Percentiles rank a stretch among this genome's conserved stretches.
These are phyloP conservation scores for Aphanocladium album DNA, from an alignment of 2,329 filamentous ascomycete genomes.

Conservation along the genomic window DNA sequence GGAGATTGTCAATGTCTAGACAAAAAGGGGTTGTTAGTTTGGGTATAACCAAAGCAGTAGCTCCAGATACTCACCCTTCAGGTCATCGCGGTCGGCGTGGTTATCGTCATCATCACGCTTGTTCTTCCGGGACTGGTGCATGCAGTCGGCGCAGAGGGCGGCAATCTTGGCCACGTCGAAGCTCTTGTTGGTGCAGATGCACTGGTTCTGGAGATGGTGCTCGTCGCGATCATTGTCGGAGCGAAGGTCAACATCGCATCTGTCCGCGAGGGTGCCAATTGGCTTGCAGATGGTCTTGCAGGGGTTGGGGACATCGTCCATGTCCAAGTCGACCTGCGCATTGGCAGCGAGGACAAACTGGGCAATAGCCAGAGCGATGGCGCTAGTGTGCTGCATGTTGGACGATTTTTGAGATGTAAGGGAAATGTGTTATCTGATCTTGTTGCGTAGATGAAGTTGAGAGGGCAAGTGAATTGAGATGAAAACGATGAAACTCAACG, in stretches of 20 bases:
- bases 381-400: neutral
- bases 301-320: slow-evolving; percentile 27
- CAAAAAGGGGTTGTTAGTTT: neutral
- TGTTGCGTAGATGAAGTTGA: neutral
- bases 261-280: slow-evolving; percentile 27
- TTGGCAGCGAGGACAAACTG: neutral
- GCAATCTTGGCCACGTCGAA: slow-evolving; percentile 33
- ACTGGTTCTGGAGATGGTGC: slow-evolving; percentile 32
- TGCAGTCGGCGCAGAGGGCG: slow-evolving; percentile 1
- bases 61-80: neutral
- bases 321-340: slow-evolving; percentile 29
- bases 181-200: slow-evolving; percentile 36
- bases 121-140: neutral
- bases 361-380: neutral
- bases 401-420: neutral
- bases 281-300: slow-evolving; percentile 33
- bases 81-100: neutral
- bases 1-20: slow-evolving; percentile 6
- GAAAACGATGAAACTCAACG: neutral
- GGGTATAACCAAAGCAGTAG: neutral
- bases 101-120: neutral
- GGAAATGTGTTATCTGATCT: neutral
- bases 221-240: slow-evolving; percentile 29
- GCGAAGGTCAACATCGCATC: slow-evolving; percentile 30
- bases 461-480: neutral